Conservation (phyloP, 2,329 filamentous ascomycete genomes). For the Thelonectria discophora region DNA sequence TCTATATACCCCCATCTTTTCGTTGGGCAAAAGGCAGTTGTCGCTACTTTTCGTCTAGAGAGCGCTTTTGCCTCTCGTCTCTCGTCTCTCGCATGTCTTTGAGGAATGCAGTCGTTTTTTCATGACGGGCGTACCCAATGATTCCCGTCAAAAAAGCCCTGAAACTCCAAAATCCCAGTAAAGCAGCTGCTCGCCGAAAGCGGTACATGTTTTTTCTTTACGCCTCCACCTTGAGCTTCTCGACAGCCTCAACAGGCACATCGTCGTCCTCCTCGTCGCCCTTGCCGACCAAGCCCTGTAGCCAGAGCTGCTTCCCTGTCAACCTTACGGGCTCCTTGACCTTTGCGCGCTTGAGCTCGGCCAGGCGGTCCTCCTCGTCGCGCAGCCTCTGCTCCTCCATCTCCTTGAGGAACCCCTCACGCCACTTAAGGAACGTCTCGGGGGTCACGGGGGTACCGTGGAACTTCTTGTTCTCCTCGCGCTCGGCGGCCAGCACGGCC, state of each 20-base stretch:
- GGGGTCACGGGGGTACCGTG: constrained; percentile 89
- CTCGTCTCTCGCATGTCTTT: constrained; percentile 14
- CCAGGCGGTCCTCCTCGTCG: constrained; percentile 79
- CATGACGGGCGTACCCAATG: constrained; percentile 24
- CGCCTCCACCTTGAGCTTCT: constrained; percentile 76
- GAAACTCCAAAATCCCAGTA: constrained; percentile 40
- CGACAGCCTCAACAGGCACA: constrained; percentile 68
- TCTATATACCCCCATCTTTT: constrained; percentile 33
- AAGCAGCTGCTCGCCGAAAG: constrained; percentile 31
- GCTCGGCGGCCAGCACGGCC: constrained; percentile 69
- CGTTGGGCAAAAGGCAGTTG: constrained; percentile 12
- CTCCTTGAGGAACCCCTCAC: constrained; percentile 79
- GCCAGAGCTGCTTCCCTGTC: constrained; percentile 81
- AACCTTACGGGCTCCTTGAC: constrained; percentile 78
- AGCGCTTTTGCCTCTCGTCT: constrained; percentile 4
- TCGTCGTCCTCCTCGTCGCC: constrained; percentile 73
- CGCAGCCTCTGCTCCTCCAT: constrained; percentile 76
- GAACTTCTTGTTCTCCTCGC: constrained; percentile 96
- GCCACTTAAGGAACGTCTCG: constrained; percentile 86
- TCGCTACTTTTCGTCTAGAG: neutral
- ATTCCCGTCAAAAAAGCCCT: constrained; percentile 32
- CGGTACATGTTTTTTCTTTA: constrained; percentile 6
- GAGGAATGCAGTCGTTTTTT: constrained; percentile 8
- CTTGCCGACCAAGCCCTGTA: constrained; percentile 75
- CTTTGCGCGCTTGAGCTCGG: constrained; percentile 82